A percentile compares a stretch with the other conserved stretches of the same genome.
These are phyloP conservation scores for Rickenella mellea DNA, from an alignment of 768 basidiomycete genomes.

Conservation along the genomic window DNA sequence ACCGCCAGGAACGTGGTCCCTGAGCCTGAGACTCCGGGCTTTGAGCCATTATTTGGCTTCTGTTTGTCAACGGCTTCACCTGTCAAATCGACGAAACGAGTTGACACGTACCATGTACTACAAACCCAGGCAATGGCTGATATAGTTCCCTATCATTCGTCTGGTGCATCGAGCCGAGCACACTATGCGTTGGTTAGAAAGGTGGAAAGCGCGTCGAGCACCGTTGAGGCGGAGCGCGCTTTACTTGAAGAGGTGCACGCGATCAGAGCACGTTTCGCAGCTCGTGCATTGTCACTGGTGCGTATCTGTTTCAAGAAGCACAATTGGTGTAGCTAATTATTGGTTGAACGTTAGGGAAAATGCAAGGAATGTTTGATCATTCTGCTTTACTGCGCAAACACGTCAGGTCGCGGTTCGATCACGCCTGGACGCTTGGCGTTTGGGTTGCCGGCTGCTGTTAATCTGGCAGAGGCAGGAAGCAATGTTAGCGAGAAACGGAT, in stretches of 20 bases:
- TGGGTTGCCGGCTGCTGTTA: conserved; percentile 68
- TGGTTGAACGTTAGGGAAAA: conserved; percentile 46
- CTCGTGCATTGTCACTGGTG: conserved; percentile 44
- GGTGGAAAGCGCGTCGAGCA: conserved; percentile 52
- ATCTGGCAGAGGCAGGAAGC: conserved; percentile 61
- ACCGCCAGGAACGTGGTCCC: no score
- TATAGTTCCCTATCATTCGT: conserved; percentile 70
- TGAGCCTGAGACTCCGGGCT: no score
- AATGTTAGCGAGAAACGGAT: conserved; percentile 56
- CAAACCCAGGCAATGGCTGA: no score
- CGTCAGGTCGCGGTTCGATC: conserved; percentile 32
- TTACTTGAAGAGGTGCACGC: conserved; percentile 49
- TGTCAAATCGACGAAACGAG: no score
- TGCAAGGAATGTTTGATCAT: conserved; percentile 60
- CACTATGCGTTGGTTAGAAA: conserved; percentile 72
- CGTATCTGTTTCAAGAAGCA: conserved; percentile 19
- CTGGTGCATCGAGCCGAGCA: conserved; percentile 65
- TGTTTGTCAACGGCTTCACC: no score
- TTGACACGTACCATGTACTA: no score
- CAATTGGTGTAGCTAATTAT: conserved; percentile 4
- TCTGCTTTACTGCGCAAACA: conserved; percentile 59
- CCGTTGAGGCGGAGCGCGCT: conserved; percentile 50
- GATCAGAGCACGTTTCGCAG: conserved; percentile 43
- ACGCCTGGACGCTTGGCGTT: conserved; percentile 46
- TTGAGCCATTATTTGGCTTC: no score